Base-by-base conservation (phyloP, 306 rosid genomes). In the Cucurbita argyrosperma region DNA sequence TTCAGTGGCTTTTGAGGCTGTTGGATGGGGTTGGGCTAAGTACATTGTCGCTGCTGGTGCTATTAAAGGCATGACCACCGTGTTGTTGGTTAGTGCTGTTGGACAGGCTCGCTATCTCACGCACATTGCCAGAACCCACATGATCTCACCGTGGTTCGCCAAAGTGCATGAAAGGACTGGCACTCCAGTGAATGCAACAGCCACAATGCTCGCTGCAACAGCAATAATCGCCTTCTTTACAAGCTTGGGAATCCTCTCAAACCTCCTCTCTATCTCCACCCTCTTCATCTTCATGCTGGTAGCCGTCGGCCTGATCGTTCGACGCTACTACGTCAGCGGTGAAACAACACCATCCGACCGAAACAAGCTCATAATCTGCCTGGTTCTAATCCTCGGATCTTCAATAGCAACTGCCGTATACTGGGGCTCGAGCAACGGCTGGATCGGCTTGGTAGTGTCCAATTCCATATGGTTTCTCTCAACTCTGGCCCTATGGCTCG, bases 111-210 rank as follows among this genome's bases (percentile, higher is more conserved):
- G 98, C 19, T 92, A 92, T 46, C 77, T 92, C 14, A 92, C 96
- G 0, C 98, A 92, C 79, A 92, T 92, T 67, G 91, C 98, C 3
- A 80, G 98, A 5, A 92, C 96, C 2, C 98, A 92, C 81, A 85
- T 92, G 98, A 52, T 90, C 87, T 92, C 98, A 0, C 96, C 96
- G 0, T 90, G 92, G 92, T 83, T 92, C 5, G 91, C 98, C 14
- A 72, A 76, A 15, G 96, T 90, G 52, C 78, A 87, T 52, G 83
- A 74, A 52, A 84, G 53, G 11, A 83, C 92, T 0, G 95, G 95
- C 35, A 92, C 98, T 7, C 98, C 98, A 0, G 71, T 92, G 59
- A 85, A 87, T 18, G 96, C 98, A 15, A 88, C 98, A 0, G 58
- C 84, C 0, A 46, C 83, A 23, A 88, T 92, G 96, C 80, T 87